Percentiles rank a stretch among this genome's conserved stretches.
phyloP scores from a whole-genome alignment of 2,329 filamentous ascomycete species.

The Hypoxylon sp. region DNA sequence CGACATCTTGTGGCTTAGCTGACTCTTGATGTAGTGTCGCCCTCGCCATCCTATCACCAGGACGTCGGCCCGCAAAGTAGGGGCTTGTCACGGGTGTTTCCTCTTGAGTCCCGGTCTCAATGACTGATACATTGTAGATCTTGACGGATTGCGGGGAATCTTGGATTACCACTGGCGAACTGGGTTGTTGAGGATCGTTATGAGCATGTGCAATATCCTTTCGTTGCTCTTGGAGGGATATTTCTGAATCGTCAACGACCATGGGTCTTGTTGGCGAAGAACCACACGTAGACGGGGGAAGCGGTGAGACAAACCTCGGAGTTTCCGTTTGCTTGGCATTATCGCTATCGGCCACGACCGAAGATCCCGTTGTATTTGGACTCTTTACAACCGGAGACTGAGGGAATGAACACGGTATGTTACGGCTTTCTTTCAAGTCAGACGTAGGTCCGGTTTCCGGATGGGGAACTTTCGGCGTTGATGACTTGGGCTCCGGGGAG shows the following conservation, averaged over 20 bases:
- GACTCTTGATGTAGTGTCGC: constrained; percentile 38
- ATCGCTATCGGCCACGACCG: constrained; percentile 19
- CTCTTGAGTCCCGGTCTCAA: constrained; percentile 10
- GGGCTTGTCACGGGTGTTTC: constrained; percentile 24
- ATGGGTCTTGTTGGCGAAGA: constrained; percentile 46
- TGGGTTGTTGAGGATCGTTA: constrained; percentile 1
- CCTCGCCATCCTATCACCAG: constrained; percentile 34
- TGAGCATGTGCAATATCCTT: background rate
- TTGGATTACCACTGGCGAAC: constrained; percentile 5
- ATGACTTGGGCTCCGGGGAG: constrained; percentile 7
- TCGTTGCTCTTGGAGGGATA: background rate
- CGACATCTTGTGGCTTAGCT: constrained; percentile 11
- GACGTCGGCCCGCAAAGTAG: constrained; percentile 37
- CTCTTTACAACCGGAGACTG: constrained; percentile 34
- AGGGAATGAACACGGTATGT: constrained; percentile 36
- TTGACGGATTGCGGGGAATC: constrained; percentile 1
- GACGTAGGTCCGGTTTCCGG: constrained; percentile 9
- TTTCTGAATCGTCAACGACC: constrained; percentile 45
- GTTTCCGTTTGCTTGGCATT: constrained; percentile 14
- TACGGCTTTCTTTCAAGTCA: constrained; percentile 17
- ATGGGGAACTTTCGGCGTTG: constrained; percentile 6
- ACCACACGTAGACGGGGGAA: constrained; percentile 37
- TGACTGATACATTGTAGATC: background rate
- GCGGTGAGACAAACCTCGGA: constrained; percentile 41
- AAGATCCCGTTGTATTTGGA: constrained; percentile 2